Base-by-base conservation (phyloP, 805 yeast species). In the Phaffomyces opuntiae region DNA sequence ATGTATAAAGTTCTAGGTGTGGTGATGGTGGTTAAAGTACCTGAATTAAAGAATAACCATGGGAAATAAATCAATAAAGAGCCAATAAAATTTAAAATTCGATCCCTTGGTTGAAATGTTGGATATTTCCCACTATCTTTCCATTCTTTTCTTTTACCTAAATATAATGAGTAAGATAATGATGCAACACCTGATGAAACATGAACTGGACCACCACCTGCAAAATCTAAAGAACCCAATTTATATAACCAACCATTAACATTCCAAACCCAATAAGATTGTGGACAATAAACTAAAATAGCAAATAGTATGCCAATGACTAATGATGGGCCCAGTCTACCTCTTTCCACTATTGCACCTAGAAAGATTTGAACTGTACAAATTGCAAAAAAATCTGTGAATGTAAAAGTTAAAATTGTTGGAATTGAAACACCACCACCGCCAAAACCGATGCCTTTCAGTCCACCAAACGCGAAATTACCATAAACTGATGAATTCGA, bases 151-250 rank as follows among this genome's bases (percentile, higher is more conserved):
- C 97, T 77, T 57, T 87, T 78, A 16, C 96, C 96, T 44, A 87
- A 66, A 52, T 83, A 83, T 38, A 78, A 79, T 17, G 89, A 79
- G 56, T 81, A 83, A 8, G 86, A 95, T 54, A 91, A 79, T 2
- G 96, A 96, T 32, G 89, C 87, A 24, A 88, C 86, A 50, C 98
- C 98, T 36, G 95, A 81, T 26, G 89, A 74, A 47, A 93, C 87
- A 66, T 91, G 98, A 17, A 91, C 96, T 1, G 97, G 96, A 2
- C 97, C 98, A 46, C 98, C 98, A 40, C 99, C 99, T n/a, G 99
- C 99, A 63, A 87, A 91, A 64, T 91, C 99, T 43, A 90, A 72
- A 4, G 81, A 97, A n/a, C 96, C 96, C 76, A 95, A 86, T 53
- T 78, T 73, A 51, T 75, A 75, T 36, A 96, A 95, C 97, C 97